A percentile compares a stretch with the other conserved stretches of the same genome.
Conservation (phyloP, 2,329 filamentous ascomycete genomes). For the Aspergillus amoenus region DNA sequence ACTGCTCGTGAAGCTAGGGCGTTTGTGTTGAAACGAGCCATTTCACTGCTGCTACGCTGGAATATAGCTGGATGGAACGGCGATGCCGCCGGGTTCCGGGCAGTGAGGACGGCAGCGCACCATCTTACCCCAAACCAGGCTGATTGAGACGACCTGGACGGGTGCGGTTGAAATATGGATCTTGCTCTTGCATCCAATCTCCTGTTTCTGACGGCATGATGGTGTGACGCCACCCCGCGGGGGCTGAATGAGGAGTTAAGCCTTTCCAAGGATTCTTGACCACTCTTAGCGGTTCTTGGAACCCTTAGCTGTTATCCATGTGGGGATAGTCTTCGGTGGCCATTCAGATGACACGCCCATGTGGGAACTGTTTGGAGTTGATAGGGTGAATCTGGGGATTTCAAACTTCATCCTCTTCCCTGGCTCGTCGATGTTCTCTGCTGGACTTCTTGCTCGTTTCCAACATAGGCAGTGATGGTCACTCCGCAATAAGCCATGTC, state of each 20-base stretch:
- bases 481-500: neutral
- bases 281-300: constrained; percentile 1
- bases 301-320: neutral
- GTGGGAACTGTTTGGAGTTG: neutral
- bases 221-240: neutral
- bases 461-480: neutral
- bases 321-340: neutral
- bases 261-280: neutral
- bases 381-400: neutral
- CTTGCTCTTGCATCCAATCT: neutral
- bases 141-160: neutral
- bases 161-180: neutral
- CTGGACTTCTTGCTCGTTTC: neutral
- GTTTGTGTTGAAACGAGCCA: neutral
- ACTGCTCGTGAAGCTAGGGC: neutral
- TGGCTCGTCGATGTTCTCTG: neutral
- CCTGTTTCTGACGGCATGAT: neutral
- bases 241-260: neutral
- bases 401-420: neutral
- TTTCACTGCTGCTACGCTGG: no score
- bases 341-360: constrained; percentile 3
- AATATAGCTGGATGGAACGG: neutral
- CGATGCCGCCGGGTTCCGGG: neutral
- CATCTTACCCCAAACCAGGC: neutral
- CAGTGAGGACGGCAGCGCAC: neutral